Evolutionary conservation across 179 eudicot genomes (phyloP).

Genomic region (Camellia oleifera): DNA sequence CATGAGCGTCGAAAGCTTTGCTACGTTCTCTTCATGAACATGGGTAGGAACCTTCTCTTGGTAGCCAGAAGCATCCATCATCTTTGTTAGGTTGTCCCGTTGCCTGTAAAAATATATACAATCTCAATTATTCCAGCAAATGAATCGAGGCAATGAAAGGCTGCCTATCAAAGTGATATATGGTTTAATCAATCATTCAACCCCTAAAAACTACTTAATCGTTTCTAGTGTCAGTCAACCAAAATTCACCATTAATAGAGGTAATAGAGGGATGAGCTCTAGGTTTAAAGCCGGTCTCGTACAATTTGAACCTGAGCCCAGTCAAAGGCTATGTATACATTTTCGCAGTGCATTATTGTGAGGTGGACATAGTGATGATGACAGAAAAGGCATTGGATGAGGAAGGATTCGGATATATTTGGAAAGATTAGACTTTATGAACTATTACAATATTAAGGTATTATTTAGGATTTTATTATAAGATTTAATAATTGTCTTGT

Average conservation of each 20-base stretch:
- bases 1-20: constrained; percentile 45
- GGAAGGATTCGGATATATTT: too few species aligned
- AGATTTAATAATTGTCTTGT: too few species aligned
- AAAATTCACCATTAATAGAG: not conserved
- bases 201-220: not conserved
- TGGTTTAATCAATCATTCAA: not conserved
- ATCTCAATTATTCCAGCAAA: not conserved
- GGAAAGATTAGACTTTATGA: too few species aligned
- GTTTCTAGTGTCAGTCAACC: not conserved
- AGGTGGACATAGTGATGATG: too few species aligned
- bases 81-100: constrained; percentile 42
- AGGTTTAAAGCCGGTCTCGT: too few species aligned
- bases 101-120: constrained; percentile 29
- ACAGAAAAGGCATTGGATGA: too few species aligned
- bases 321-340: too few species aligned
- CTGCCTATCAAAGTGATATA: not conserved
- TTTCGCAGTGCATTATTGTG: too few species aligned
- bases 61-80: constrained; percentile 70
- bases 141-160: not conserved
- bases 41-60: constrained; percentile 66
- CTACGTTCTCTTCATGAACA: constrained; percentile 62
- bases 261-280: too few species aligned
- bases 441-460: too few species aligned
- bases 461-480: too few species aligned
- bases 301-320: too few species aligned